Evolutionary conservation across 2,329 filamentous ascomycete genomes (phyloP).

Genomic region (Fusarium buxicola): DNA sequence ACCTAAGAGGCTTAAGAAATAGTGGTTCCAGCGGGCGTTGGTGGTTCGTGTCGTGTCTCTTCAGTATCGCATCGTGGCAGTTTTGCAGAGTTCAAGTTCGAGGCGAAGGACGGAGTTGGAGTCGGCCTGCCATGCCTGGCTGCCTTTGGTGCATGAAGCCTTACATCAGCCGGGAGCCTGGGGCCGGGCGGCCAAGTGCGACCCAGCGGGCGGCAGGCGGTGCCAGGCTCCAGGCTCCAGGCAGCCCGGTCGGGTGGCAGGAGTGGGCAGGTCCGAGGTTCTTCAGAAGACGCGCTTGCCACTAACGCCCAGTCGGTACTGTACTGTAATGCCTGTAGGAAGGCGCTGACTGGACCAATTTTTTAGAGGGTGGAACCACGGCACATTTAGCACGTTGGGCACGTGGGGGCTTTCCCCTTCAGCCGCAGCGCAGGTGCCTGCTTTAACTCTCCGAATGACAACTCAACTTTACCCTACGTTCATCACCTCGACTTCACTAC

Average conservation of each 20-base stretch:
- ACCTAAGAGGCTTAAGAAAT: slow-evolving; percentile 14
- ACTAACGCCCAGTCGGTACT: slow-evolving; percentile 21
- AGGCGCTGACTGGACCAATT: slow-evolving; percentile 21
- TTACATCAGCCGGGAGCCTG: slow-evolving; percentile 36
- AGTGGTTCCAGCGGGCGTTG: slow-evolving; percentile 9
- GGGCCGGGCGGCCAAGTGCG: not conserved
- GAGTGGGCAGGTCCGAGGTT: slow-evolving; percentile 23
- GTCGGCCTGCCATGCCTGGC: slow-evolving; percentile 19
- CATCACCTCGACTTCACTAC: not conserved
- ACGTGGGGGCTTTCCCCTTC: slow-evolving; percentile 40
- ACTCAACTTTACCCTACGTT: slow-evolving; percentile 24
- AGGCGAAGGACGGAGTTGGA: slow-evolving; percentile 23
- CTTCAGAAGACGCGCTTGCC: slow-evolving; percentile 10
- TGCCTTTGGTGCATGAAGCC: slow-evolving; percentile 33
- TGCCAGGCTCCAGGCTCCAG: slow-evolving; percentile 8
- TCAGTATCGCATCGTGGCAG: slow-evolving; percentile 43
- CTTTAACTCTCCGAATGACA: slow-evolving; percentile 2
- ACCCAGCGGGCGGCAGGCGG: not conserved
- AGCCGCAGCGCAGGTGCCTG: slow-evolving; percentile 33
- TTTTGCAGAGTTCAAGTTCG: slow-evolving; percentile 40
- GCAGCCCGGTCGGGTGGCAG: slow-evolving; percentile 14
- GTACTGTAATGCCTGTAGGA: slow-evolving; percentile 18
- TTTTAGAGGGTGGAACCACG: slow-evolving; percentile 18
- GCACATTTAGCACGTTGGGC: slow-evolving; percentile 28
- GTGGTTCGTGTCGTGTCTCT: slow-evolving; percentile 25